A percentile compares a stretch with the other conserved stretches of the same genome.
These are phyloP conservation scores for Aurifilum marmelostoma DNA, from an alignment of 2,329 filamentous ascomycete genomes.

Conservation along the genomic window DNA sequence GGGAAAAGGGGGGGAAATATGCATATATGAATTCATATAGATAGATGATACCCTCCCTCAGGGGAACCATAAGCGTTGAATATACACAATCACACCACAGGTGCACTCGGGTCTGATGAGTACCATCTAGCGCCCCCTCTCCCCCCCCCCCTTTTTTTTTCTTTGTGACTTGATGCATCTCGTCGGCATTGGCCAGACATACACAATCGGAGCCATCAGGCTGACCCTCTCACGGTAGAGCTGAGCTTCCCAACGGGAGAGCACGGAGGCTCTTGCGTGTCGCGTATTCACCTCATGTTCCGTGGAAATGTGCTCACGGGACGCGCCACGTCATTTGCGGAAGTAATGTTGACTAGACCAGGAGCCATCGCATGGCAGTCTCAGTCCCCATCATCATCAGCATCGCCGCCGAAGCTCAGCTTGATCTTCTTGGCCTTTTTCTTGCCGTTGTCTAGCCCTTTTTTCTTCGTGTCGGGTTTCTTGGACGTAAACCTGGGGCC, in stretches of 20 bases:
- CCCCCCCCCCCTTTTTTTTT: no score
- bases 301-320: neutral
- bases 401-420: slow-evolving; percentile 69
- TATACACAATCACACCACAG: neutral
- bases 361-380: slow-evolving; percentile 1
- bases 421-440: slow-evolving; percentile 68
- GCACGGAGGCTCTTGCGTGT: neutral
- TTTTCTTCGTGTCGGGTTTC: slow-evolving; percentile 31
- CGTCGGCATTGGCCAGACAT: neutral
- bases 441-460: slow-evolving; percentile 37
- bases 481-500: slow-evolving; percentile 22
- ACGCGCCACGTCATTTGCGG: neutral
- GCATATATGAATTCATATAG: neutral
- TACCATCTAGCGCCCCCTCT: neutral
- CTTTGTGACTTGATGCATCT: neutral
- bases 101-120: neutral
- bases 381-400: slow-evolving; percentile 55
- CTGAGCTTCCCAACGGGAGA: neutral
- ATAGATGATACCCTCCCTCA: slow-evolving; percentile 30
- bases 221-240: neutral
- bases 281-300: neutral
- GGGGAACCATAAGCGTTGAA: slow-evolving; percentile 16
- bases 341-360: neutral
- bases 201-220: neutral
- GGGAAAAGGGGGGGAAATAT: neutral